phyloP scores from a whole-genome alignment of 2,329 filamentous ascomycete genomes.

The Pseudogymnoascus sp. region DNA sequence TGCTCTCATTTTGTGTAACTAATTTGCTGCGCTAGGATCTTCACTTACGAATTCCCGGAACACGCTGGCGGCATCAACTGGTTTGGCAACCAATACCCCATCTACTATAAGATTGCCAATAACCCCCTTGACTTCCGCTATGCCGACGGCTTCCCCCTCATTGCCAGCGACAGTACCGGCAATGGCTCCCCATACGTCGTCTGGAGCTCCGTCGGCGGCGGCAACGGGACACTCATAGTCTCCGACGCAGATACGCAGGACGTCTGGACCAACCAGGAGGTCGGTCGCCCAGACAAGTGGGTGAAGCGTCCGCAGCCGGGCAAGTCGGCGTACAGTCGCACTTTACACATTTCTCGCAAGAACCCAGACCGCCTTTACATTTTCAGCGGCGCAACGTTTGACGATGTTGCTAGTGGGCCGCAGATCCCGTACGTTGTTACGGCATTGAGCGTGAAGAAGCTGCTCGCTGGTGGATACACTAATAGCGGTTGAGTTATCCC shows the following conservation, averaged over 20 bases:
- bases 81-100: conserved; percentile 35
- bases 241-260: conserved; percentile 18
- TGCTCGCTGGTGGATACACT: background rate
- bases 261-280: conserved; percentile 23
- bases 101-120: background rate
- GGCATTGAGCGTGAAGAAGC: background rate
- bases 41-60: conserved; percentile 47
- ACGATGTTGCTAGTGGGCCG: background rate
- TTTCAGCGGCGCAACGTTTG: conserved; percentile 18
- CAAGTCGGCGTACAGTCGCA: conserved; percentile 20
- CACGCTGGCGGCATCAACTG: background rate
- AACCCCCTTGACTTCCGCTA: background rate
- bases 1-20: conserved; percentile 25
- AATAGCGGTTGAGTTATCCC: background rate
- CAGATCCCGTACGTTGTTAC: background rate
- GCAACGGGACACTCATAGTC: conserved; percentile 25
- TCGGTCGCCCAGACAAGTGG: conserved; percentile 24
- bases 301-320: conserved; percentile 22
- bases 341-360: conserved; percentile 20
- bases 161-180: background rate
- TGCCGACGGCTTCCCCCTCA: background rate
- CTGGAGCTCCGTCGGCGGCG: conserved; percentile 21
- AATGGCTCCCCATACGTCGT: conserved; percentile 11
- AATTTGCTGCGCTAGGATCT: background rate
- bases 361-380: conserved; percentile 24